These are phyloP conservation scores for Chalciporus pseudorubinellus DNA, from an alignment of 768 basidiomycete genomes.

Conservation along the genomic window DNA sequence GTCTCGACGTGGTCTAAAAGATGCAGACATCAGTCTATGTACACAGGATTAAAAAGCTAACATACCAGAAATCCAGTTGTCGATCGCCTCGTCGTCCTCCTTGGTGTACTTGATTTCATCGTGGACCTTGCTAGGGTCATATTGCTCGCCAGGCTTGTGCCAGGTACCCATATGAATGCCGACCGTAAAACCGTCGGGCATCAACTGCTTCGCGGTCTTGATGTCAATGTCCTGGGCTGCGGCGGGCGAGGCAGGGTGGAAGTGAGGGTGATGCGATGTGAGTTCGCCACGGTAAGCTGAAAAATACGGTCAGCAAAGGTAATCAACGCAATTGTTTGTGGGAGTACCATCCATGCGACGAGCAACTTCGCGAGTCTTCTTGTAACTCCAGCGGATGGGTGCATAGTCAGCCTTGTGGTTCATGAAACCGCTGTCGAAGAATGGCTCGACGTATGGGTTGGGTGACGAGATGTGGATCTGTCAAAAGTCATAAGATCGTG, in stretches of 20 bases:
- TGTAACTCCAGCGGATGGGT: conserved; percentile 75
- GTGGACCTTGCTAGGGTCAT: conserved; percentile 54
- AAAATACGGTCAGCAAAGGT: neutral
- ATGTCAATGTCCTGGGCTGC: conserved; percentile 63
- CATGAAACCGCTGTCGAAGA: conserved; percentile 77
- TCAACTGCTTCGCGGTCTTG: conserved; percentile 58
- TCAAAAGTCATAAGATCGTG: neutral
- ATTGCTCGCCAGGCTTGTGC: conserved; percentile 55
- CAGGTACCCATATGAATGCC: conserved; percentile 74
- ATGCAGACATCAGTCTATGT: neutral
- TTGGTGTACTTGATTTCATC: conserved; percentile 63
- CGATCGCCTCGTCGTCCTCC: conserved; percentile 71
- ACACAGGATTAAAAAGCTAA: neutral
- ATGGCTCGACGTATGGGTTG: conserved; percentile 61
- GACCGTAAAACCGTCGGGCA: conserved; percentile 60
- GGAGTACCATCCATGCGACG: conserved; percentile 62
- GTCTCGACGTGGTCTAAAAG: conserved; percentile 62
- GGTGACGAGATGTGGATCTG: conserved; percentile 62
- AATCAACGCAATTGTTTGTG: too few relatives aligned
- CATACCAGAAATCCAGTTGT: conserved; percentile 57
- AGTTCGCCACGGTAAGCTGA: conserved; percentile 70
- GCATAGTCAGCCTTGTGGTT: conserved; percentile 76
- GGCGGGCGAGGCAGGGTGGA: conserved; percentile 67
- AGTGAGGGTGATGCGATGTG: conserved; percentile 70
- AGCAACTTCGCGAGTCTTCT: conserved; percentile 71